Base-by-base conservation (phyloP, 768 basidiomycete genomes). In the Tylopilus sp. region DNA sequence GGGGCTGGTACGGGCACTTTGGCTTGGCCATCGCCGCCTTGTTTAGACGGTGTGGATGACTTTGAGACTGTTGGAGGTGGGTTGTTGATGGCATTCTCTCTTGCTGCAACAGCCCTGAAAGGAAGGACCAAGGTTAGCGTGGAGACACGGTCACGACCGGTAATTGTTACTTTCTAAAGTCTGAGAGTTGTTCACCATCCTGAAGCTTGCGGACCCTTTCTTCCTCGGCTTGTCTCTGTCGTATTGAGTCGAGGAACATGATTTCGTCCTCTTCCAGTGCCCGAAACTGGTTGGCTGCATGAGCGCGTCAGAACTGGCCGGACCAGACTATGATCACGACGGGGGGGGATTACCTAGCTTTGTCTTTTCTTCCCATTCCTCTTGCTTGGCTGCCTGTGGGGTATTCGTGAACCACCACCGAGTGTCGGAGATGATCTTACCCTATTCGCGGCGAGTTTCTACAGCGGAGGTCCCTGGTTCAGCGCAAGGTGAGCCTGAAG, bases 391-490 rank as follows among this genome's bases (percentile, higher is more conserved):
- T 62, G 85, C 82, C 88, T 91, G 57, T 18, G 44, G 2, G 31
- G 40, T 40, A 21, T 50, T 39, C 48, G 28, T 66, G 48, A 62
- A 39, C 40, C 47, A 40, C 28, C 43, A 28, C 18, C 44, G 44
- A 31, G 49, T 40, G 49, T 20, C 6, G 38, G 31, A 47, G 26
- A 39, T 54, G 5, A 49, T 66, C 75, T 66, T 66, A 89, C 89
- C 77, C 80, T 88, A 67, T 93, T 93, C 40, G 89, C 88, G 59
- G 91, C 91, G 51, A 93, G 77, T 90, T 91, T 91, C 90, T 93
- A 47, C 12, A 49, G 48, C 12, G 23, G 44, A 31, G 21, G 26
- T n/a, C n/a, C n/a, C n/a, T n/a, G 42, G 46, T 54, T 57, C 38
- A 58, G 59, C 48, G 53, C 51, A 42, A 44, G 47, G 46, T 8